Evolutionary conservation across 2,329 filamentous ascomycete genomes (phyloP).

Genomic region (Talaromyces sp.): DNA sequence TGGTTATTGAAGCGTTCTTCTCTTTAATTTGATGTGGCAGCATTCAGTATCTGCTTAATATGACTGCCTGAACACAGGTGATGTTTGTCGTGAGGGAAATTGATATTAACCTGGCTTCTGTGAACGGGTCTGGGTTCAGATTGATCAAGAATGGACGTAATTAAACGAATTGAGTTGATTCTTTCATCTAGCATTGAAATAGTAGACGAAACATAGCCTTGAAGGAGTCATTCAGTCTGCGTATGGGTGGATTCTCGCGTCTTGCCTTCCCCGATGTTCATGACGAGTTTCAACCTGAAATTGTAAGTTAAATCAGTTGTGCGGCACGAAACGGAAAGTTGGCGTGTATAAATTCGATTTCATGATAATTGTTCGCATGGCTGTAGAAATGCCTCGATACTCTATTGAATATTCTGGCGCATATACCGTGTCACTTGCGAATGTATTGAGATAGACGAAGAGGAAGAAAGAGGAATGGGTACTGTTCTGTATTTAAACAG

Average conservation of each 20-base stretch:
- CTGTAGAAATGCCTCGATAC: neutral
- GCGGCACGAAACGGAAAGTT: neutral
- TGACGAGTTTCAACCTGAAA: neutral
- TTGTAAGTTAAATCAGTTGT: neutral
- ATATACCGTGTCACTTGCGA: neutral
- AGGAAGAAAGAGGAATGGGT: neutral
- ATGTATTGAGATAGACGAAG: neutral
- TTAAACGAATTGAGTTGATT: neutral
- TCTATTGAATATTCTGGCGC: neutral
- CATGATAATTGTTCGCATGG: neutral
- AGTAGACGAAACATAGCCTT: neutral
- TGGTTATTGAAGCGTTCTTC: neutral
- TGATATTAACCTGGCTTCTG: neutral
- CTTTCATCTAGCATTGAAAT: neutral
- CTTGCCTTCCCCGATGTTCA: neutral
- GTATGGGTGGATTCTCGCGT: neutral
- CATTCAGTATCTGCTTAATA: neutral
- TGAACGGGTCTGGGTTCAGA: neutral
- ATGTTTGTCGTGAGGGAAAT: slow-evolving; percentile 2
- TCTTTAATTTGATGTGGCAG: neutral
- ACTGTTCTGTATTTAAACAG: neutral
- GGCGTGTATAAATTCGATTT: neutral
- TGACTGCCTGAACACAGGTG: neutral
- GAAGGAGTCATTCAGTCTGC: neutral
- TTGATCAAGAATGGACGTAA: slow-evolving; percentile 4